Percentiles rank a stretch among this genome's conserved stretches.
These are phyloP conservation scores for Cryptococcus jaspeensis DNA, from an alignment of 1,284 basidiomycete genomes.

Conservation along the genomic window DNA sequence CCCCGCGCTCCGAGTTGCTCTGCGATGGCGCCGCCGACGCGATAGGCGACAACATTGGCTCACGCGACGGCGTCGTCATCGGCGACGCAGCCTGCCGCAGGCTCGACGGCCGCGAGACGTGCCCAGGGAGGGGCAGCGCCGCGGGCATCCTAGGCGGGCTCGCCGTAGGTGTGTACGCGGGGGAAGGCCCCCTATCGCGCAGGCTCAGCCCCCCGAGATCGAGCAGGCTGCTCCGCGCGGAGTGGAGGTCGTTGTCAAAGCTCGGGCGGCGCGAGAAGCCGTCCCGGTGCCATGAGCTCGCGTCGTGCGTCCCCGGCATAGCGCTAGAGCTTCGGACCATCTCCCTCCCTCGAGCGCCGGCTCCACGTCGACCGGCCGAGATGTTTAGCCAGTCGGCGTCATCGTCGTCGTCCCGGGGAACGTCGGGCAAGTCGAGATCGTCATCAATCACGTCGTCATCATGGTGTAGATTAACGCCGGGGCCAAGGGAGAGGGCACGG, in stretches of 20 bases:
- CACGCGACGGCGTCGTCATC: conserved; percentile 9
- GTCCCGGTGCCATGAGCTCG: conserved; percentile 27
- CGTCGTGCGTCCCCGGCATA: conserved; percentile 33
- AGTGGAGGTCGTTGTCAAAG: conserved; percentile 8
- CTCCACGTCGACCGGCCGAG: conserved; percentile 6
- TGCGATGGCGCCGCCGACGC: conserved; percentile 27
- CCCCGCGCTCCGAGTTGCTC: conserved; percentile 25
- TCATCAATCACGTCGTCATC: conserved; percentile 50
- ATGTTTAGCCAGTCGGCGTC: conserved; percentile 16
- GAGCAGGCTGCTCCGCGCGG: conserved; percentile 2
- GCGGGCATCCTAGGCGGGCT: conserved; percentile 5
- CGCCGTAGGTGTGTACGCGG: conserved; percentile 42
- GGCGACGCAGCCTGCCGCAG: conserved; percentile 12
- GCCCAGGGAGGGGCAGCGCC: conserved; percentile 6
- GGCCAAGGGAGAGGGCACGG: conserved; percentile 75
- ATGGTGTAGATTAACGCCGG: conserved; percentile 57
- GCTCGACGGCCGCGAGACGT: conserved; percentile 12
- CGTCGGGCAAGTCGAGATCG: conserved; percentile 44
- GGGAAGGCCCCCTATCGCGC: conserved; percentile 46
- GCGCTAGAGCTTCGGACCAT: conserved; percentile 35
- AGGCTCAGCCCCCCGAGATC: conserved; percentile 15
- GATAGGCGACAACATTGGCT: conserved; percentile 30
- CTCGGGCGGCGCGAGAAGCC: conserved; percentile 28
- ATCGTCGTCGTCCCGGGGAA: conserved; percentile 12
- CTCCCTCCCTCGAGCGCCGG: neutral